Base-by-base conservation (phyloP, 2,329 filamentous ascomycete species). In the Colletotrichum simmondsii region DNA sequence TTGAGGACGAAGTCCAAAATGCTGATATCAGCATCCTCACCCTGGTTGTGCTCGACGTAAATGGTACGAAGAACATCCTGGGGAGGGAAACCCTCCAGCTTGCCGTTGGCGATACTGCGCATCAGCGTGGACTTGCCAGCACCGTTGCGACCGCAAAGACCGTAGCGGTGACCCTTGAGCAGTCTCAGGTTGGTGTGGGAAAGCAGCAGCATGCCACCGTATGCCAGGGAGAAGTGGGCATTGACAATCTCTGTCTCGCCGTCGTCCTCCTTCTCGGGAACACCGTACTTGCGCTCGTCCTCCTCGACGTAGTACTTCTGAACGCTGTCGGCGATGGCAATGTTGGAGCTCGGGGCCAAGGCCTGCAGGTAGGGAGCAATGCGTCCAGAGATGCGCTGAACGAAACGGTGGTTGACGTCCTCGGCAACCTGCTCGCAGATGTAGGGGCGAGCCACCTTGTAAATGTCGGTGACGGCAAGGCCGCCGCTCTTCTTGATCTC, bases 41-140 rank as follows among this genome's bases (percentile, higher is more conserved):
- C 97, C 85, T 99, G 96, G 86, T 98, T 98, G 87, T 99, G 97
- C 87, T 99, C 97, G 56, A 99, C 97, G 80, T 98, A 99, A 85
- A 96, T 98, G 12, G 96, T 98, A 78, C 94, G 93, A 78, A 99
- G 92, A 72, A 95, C 93, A 76, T 98, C 95, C 81, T 97, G 95
- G 19, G 95, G 88, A 49, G 97, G 97, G 86, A 99, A 99, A 10
- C 97, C 97, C 84, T 99, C 97, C 4, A 99, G 90, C 88, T 99
- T 99, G 80, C 95, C 96, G 72, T 93, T 93, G 63, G 97, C 94
- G 79, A 99, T 99, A 82, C 94, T 95, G 81, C 95, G 94, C 97
- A 99, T 98, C 71, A 99, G 90, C 1, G 97, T 99, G n/a, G 97
- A 98, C 87, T 99, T 99, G 80, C 97, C 97, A 70, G 95, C 95